These are phyloP conservation scores for Fusarium lyarnte DNA, from an alignment of 2,329 filamentous ascomycete species.

Conservation along the genomic window DNA sequence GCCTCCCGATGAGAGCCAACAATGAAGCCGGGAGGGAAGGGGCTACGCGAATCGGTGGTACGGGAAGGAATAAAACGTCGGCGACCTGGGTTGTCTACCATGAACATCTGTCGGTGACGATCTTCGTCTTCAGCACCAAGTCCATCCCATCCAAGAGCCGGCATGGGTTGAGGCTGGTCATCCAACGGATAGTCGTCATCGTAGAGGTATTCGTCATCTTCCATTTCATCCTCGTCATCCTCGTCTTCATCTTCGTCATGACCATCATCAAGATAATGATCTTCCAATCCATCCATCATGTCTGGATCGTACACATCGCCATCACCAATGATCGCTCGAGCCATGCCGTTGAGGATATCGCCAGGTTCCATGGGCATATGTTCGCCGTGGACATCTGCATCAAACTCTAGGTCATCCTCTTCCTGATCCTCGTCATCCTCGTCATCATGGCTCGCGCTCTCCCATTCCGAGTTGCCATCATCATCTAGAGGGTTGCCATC, in stretches of 20 bases:
- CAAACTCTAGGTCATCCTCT: slow-evolving; percentile 64
- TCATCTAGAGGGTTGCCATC: slow-evolving; percentile 68
- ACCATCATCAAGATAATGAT: slow-evolving; percentile 63
- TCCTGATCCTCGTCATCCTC: slow-evolving; percentile 64
- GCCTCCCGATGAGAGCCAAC: slow-evolving; percentile 65
- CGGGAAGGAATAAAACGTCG: slow-evolving; percentile 46
- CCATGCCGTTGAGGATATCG: slow-evolving; percentile 61
- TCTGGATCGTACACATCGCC: slow-evolving; percentile 64
- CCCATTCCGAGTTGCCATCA: slow-evolving; percentile 69
- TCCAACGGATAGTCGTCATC: slow-evolving; percentile 65
- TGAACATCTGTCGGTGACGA: slow-evolving; percentile 56
- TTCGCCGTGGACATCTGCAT: slow-evolving; percentile 64
- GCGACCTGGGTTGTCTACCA: slow-evolving; percentile 62
- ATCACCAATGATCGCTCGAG: slow-evolving; percentile 64
- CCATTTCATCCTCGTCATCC: slow-evolving; percentile 76
- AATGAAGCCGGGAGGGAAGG: slow-evolving; percentile 67
- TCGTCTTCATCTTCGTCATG: slow-evolving; percentile 69
- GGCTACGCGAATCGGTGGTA: slow-evolving; percentile 59
- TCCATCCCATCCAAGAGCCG: slow-evolving; percentile 67
- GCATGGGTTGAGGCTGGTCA: slow-evolving; percentile 58
- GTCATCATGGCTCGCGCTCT: slow-evolving; percentile 65
- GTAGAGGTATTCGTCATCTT: slow-evolving; percentile 72
- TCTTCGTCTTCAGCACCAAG: slow-evolving; percentile 62
- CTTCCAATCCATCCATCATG: slow-evolving; percentile 60
- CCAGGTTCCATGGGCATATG: slow-evolving; percentile 58